Evolutionary conservation across 2,329 filamentous ascomycete species (phyloP).

Genomic region (Fusarium dimerum): DNA sequence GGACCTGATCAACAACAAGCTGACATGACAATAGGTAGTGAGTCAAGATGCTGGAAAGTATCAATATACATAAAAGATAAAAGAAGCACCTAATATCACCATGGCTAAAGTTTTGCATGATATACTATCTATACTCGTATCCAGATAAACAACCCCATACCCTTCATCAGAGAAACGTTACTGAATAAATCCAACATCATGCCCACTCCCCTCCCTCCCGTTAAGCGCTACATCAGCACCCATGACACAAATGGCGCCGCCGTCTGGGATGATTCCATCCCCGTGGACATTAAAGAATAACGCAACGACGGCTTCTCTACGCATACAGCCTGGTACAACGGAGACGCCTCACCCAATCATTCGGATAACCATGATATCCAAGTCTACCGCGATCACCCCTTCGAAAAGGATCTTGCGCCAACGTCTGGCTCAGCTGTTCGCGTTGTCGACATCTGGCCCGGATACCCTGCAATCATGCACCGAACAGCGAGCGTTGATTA

Average conservation of each 20-base stretch:
- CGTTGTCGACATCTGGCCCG: constrained; percentile 25
- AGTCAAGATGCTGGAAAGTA: too few relatives aligned
- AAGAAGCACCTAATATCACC: too few relatives aligned
- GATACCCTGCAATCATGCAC: constrained; percentile 21
- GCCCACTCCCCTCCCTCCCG: constrained; percentile 14
- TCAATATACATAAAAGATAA: too few relatives aligned
- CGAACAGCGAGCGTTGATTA: constrained; percentile 26
- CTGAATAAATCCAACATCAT: constrained; percentile 3
- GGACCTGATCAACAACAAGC: too few relatives aligned
- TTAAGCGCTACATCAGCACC: constrained; percentile 24
- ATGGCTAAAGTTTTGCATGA: too few relatives aligned
- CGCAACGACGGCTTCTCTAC: constrained; percentile 20
- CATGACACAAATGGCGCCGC: constrained; percentile 20
- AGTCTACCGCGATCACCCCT: constrained; percentile 17
- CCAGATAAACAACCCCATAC: not conserved
- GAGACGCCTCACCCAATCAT: constrained; percentile 11
- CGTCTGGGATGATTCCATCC: constrained; percentile 19
- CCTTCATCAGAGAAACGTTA: not conserved
- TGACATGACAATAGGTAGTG: too few relatives aligned
- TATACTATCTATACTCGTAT: too few relatives aligned
- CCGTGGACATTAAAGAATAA: constrained; percentile 11
- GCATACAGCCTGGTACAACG: constrained; percentile 21
- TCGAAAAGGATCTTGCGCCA: constrained; percentile 19
- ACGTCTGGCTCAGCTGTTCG: constrained; percentile 17
- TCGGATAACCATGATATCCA: constrained; percentile 17